Base-by-base conservation (phyloP, 768 basidiomycete species). In the Coprinopsis marcescibilis region DNA sequence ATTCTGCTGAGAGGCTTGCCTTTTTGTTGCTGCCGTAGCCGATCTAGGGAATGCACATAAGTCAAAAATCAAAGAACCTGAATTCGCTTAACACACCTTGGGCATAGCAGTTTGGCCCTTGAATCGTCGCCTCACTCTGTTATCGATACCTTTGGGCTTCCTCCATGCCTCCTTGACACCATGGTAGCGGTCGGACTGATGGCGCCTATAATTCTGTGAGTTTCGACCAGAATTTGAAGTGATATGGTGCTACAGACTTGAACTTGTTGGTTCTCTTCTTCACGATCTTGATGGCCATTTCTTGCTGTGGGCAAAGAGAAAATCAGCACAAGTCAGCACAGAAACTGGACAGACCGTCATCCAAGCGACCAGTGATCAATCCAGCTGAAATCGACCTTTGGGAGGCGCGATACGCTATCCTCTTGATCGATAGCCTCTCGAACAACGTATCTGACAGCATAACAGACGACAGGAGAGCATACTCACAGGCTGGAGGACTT, bases 81-180 rank as follows among this genome's bases (percentile, higher is more conserved):
- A 34, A 37, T 40, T n/a, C n/a, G n/a, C n/a, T n/a, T 36, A 13
- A 60, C 77, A 58, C 57, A 92, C 92, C 79, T 92, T 94, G 64
- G 94, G 94, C 95, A 98, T 97, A 55, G 92, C 78, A 48, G 81
- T 78, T 68, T 95, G 92, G 46, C 95, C 95, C 77, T 92, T 96
- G 78, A 91, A 92, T 61, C 89, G 83, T 57, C 89, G 81, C 66
- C 92, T 78, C 60, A 96, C 94, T 62, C 94, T 83, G 83, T 98
- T 98, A 68, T 98, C 95, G 60, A 97, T 98, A 90, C 95, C 96
- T 83, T 98, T 99, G 57, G 96, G 96, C 77, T 99, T 99, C 68
- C 96, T 81, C 96, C 96, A 99, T 77, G 89, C 77, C 76, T 96
- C 93, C 80, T 95, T 95, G 57, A 98, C 93, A 56, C 86, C 73